These are phyloP conservation scores for Neurospora sp. DNA, from an alignment of 495 filamentous ascomycete genomes.

Conservation along the genomic window DNA sequence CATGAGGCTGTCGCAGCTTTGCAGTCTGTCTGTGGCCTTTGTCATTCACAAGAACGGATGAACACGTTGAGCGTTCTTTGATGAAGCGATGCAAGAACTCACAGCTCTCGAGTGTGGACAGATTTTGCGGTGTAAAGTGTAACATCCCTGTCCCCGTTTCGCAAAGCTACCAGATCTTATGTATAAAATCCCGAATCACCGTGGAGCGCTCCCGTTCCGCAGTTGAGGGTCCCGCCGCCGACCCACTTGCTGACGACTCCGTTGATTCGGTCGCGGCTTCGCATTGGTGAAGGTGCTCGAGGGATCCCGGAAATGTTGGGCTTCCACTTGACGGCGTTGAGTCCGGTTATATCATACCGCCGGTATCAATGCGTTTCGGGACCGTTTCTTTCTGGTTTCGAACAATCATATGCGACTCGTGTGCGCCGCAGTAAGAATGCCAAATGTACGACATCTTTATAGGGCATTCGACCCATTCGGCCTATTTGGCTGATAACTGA, in stretches of 20 bases:
- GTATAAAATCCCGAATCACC: not conserved
- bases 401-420: not conserved
- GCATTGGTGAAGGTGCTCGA: not conserved
- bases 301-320: not conserved
- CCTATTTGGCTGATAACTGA: not conserved
- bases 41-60: not conserved
- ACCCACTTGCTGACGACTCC: not conserved
- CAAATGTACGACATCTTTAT: not conserved
- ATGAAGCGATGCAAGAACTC: not conserved
- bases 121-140: not conserved
- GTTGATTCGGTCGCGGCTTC: not conserved
- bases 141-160: not conserved
- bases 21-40: not conserved
- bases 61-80: not conserved
- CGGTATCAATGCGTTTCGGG: not conserved
- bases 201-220: slow-evolving; percentile 1
- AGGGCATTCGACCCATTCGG: not conserved
- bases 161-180: not conserved
- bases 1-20: not conserved
- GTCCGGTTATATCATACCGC: not conserved
- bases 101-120: not conserved
- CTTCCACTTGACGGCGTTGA: not conserved
- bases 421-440: not conserved
- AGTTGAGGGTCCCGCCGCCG: not conserved
- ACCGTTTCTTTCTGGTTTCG: not conserved